phyloP scores from a whole-genome alignment of 176 grass and related monocot genomes.

The Oryza coarctata region DNA sequence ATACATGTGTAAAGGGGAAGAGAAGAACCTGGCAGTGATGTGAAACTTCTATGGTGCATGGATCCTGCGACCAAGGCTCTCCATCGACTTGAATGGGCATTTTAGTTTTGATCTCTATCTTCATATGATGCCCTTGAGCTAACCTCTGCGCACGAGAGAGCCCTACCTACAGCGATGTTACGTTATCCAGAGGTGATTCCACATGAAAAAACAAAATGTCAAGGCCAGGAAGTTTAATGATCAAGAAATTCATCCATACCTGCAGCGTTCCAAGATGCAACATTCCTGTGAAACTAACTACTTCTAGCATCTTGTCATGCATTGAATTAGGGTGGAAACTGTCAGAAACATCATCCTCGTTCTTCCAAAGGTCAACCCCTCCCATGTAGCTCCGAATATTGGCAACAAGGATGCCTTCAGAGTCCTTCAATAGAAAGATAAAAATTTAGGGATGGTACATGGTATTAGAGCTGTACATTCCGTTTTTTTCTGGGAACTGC shows the following conservation, averaged over 20 bases:
- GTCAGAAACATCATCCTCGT: slow-evolving; percentile 66
- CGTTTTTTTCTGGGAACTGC: too few species aligned
- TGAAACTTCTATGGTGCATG: slow-evolving; percentile 76
- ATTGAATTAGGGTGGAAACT: slow-evolving; percentile 64
- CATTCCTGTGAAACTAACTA: slow-evolving; percentile 88
- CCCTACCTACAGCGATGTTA: slow-evolving; percentile 55
- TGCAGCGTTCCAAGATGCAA: slow-evolving; percentile 81
- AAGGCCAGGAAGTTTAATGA: not conserved
- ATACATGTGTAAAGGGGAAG: not conserved
- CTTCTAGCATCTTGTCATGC: slow-evolving; percentile 92
- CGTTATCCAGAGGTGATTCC: not conserved
- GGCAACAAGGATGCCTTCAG: slow-evolving; percentile 80
- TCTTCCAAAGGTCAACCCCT: slow-evolving; percentile 94
- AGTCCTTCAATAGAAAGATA: slow-evolving; percentile 49
- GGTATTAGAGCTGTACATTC: too few species aligned
- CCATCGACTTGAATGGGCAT: slow-evolving; percentile 95
- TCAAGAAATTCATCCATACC: slow-evolving; percentile 34
- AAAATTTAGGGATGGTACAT: not conserved
- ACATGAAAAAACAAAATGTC: not conserved
- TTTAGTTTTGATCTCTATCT: slow-evolving; percentile 51
- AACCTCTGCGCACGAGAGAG: slow-evolving; percentile 75
- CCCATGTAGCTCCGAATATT: slow-evolving; percentile 96
- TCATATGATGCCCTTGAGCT: slow-evolving; percentile 75
- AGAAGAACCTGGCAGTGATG: slow-evolving; percentile 68
- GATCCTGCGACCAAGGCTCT: slow-evolving; percentile 80